Conservation (phyloP, 306 rosid species). For the Myrica gale region DNA sequence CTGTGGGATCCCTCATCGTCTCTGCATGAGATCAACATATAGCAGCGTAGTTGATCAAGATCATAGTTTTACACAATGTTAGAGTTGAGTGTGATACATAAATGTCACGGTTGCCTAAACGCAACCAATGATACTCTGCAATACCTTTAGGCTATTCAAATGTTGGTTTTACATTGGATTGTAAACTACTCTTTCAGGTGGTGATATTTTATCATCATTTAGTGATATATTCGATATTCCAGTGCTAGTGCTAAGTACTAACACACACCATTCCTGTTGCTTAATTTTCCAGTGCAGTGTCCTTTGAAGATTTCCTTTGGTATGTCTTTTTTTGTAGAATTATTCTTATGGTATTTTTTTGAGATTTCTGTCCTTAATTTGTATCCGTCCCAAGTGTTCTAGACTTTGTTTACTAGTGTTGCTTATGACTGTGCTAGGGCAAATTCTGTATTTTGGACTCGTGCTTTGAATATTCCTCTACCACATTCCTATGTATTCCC, state of each 20-base stretch:
- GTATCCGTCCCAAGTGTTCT: constrained; percentile 8
- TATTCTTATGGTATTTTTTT: constrained; percentile 15
- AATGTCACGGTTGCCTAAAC: neutral
- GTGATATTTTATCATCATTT: neutral
- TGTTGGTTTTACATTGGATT: neutral
- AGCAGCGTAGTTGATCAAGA: neutral
- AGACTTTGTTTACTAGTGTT: constrained; percentile 33
- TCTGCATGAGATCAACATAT: neutral
- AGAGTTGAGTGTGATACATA: neutral
- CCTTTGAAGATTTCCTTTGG: constrained; percentile 98
- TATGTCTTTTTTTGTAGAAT: no score
- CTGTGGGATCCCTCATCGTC: neutral
- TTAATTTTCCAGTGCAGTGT: constrained; percentile 64
- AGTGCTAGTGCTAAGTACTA: neutral
- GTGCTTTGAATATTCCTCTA: constrained; percentile 86
- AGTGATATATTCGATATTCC: no score
- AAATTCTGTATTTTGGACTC: constrained; percentile 91
- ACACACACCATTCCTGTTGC: constrained; percentile 19
- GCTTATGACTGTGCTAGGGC: constrained; percentile 61
- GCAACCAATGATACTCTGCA: neutral
- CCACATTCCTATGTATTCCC: constrained; percentile 87
- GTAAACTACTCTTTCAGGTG: neutral
- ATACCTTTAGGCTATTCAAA: neutral
- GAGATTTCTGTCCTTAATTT: constrained; percentile 8
- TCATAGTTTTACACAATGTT: neutral